A percentile compares a stretch with the other conserved stretches of the same genome.
phyloP scores from a whole-genome alignment of 1,139 yeast species.

The Kodamaea anthophila region DNA sequence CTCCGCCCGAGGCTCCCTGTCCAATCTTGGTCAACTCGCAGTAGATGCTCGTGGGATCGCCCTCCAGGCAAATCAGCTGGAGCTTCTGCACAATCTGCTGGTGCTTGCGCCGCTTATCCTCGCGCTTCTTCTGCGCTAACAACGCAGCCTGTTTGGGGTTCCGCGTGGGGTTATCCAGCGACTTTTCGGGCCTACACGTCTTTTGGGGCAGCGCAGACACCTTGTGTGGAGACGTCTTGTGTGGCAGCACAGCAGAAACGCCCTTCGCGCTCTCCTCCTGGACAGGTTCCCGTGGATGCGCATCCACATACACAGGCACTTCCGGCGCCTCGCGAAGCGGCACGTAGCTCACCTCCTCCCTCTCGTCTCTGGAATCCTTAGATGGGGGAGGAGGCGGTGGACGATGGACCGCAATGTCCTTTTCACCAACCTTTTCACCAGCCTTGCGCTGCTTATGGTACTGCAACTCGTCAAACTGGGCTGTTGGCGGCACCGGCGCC shows the following conservation, averaged over 20 bases:
- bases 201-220: no score
- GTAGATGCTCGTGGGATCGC: slow-evolving; percentile 78
- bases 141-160: slow-evolving; percentile 54
- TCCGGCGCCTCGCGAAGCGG: slow-evolving; percentile 1
- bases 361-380: slow-evolving; percentile 5
- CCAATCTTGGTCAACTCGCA: slow-evolving; percentile 76
- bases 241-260: no score
- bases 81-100: slow-evolving; percentile 66
- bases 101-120: slow-evolving; percentile 62
- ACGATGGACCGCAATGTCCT: slow-evolving; percentile 27
- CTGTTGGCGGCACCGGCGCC: slow-evolving; percentile 32
- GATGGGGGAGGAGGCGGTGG: slow-evolving; percentile 26
- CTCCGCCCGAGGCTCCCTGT: slow-evolving; percentile 98
- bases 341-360: no score
- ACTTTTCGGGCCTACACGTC: slow-evolving; percentile 11
- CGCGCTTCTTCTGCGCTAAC: slow-evolving; percentile 63
- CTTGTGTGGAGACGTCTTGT: no score
- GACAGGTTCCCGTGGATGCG: slow-evolving; percentile 9
- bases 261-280: slow-evolving; percentile 10
- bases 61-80: slow-evolving; percentile 72
- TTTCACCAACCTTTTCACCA: no score
- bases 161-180: slow-evolving; percentile 37
- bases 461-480: slow-evolving; percentile 21
- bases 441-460: slow-evolving; percentile 18
- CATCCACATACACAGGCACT: slow-evolving; percentile 1